These are phyloP conservation scores for Russula virescens DNA, from an alignment of 768 basidiomycete genomes.

Conservation along the genomic window DNA sequence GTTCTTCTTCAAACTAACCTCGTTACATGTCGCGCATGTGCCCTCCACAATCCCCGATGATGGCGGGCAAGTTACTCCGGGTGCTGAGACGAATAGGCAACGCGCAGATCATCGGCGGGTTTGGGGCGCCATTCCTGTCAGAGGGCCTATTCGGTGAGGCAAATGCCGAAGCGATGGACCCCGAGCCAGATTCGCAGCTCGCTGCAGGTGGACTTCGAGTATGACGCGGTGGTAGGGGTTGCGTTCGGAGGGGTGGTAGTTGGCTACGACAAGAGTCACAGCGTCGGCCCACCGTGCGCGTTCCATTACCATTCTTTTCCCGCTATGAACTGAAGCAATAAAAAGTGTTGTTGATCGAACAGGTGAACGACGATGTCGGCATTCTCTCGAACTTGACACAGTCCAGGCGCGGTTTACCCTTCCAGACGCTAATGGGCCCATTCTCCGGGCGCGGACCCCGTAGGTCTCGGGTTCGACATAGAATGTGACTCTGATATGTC, in stretches of 20 bases:
- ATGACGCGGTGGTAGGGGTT: not conserved
- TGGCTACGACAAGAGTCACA: not conserved
- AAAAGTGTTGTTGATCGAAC: not conserved
- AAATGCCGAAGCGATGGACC: slow-evolving; percentile 60
- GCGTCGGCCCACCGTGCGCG: too few relatives aligned
- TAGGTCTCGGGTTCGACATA: not conserved
- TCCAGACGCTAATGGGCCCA: slow-evolving; percentile 16
- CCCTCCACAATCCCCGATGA: slow-evolving; percentile 37
- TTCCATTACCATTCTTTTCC: too few relatives aligned
- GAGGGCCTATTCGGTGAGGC: too few relatives aligned
- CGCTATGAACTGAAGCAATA: too few relatives aligned
- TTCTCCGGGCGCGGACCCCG: not conserved
- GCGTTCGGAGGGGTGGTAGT: slow-evolving; percentile 4
- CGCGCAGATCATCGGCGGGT: slow-evolving; percentile 64
- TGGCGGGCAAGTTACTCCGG: slow-evolving; percentile 46
- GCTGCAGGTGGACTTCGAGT: slow-evolving; percentile 23
- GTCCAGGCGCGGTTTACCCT: not conserved
- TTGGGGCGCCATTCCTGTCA: slow-evolving; percentile 74
- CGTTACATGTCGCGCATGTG: too few relatives aligned
- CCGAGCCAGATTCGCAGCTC: slow-evolving; percentile 28
- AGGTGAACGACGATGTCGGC: not conserved
- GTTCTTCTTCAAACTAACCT: slow-evolving; percentile 77
- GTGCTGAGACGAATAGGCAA: slow-evolving; percentile 78
- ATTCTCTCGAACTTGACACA: not conserved
- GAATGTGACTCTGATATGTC: not conserved